A percentile compares a stretch with the other conserved stretches of the same genome.
Evolutionary conservation across 805 yeast species (phyloP).

Genomic region (Candida quercuum): DNA sequence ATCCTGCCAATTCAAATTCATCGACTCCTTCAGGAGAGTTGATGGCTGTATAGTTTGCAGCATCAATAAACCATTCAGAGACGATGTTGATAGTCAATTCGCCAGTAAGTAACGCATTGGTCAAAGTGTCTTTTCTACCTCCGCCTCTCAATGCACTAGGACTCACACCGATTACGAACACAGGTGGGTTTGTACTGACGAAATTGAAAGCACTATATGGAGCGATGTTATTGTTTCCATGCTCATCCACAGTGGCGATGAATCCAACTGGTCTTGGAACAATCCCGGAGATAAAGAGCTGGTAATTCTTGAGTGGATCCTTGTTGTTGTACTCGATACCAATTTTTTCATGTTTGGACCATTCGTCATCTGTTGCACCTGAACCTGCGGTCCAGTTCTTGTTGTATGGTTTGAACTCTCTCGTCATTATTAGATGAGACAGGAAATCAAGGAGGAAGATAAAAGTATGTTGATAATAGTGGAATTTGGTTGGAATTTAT

Average conservation of each 20-base stretch:
- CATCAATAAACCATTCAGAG: conserved; percentile 54
- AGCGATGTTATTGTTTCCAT: conserved; percentile 44
- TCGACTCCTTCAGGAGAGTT: conserved; percentile 41
- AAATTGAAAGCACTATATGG: conserved; percentile 51
- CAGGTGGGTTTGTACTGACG: conserved; percentile 48
- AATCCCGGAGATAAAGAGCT: conserved; percentile 41
- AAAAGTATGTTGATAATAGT: too few relatives aligned
- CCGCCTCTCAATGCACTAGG: conserved; percentile 22
- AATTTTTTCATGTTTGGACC: conserved; percentile 30
- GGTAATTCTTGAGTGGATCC: conserved; percentile 35
- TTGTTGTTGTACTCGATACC: conserved; percentile 33
- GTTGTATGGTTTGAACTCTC: neutral
- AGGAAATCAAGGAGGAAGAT: too few relatives aligned
- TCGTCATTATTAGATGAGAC: neutral
- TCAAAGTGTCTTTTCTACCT: conserved; percentile 42
- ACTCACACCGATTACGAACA: conserved; percentile 43
- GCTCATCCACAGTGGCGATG: conserved; percentile 38
- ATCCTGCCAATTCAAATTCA: conserved; percentile 51
- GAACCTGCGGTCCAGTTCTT: conserved; percentile 2
- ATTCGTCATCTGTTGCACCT: conserved; percentile 1
- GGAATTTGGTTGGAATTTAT: neutral
- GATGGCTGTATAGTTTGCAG: conserved; percentile 46
- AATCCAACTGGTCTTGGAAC: conserved; percentile 58
- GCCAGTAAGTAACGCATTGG: conserved; percentile 41
- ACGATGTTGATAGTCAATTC: conserved; percentile 47